Percentiles rank a stretch among this genome's conserved stretches.
Conservation (phyloP, 371 early-diverging fungal species). For the Mortierella sp. region DNA sequence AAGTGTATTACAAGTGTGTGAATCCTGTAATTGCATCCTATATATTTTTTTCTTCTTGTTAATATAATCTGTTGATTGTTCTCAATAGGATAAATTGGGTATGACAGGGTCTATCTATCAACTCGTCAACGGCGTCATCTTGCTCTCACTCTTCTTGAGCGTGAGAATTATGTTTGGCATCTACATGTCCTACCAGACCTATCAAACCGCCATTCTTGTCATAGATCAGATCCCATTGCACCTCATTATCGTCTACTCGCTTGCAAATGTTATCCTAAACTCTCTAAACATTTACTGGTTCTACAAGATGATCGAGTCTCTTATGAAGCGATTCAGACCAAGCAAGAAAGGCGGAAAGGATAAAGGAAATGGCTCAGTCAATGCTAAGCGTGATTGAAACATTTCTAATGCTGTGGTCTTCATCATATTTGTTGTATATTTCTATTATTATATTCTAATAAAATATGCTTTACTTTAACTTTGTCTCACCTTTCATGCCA, state of each 20-base stretch:
- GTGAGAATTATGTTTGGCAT: constrained; percentile 87
- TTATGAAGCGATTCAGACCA: constrained; percentile 42
- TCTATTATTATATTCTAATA: neutral
- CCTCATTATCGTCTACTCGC: constrained; percentile 68
- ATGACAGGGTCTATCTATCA: constrained; percentile 84
- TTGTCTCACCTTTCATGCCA: too few relatives aligned
- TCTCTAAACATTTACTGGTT: constrained; percentile 87
- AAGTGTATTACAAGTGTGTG: neutral
- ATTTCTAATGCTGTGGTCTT: neutral
- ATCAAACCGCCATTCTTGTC: constrained; percentile 61
- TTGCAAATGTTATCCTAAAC: constrained; percentile 74
- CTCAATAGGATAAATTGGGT: constrained; percentile 78
- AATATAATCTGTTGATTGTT: neutral
- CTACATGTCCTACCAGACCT: constrained; percentile 75
- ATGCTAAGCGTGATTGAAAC: neutral
- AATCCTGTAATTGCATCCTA: too few relatives aligned
- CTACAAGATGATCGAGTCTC: constrained; percentile 73
- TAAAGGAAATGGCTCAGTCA: neutral
- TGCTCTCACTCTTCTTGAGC: constrained; percentile 80
- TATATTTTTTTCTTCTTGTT: neutral
- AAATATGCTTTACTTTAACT: too few relatives aligned
- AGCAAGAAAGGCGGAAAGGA: constrained; percentile 2
- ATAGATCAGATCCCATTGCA: constrained; percentile 69
- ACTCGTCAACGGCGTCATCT: constrained; percentile 82
- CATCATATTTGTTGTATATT: neutral